Evolutionary conservation across 2,329 filamentous ascomycete species (phyloP).

Genomic region (Ophiostoma angusticollis): DNA sequence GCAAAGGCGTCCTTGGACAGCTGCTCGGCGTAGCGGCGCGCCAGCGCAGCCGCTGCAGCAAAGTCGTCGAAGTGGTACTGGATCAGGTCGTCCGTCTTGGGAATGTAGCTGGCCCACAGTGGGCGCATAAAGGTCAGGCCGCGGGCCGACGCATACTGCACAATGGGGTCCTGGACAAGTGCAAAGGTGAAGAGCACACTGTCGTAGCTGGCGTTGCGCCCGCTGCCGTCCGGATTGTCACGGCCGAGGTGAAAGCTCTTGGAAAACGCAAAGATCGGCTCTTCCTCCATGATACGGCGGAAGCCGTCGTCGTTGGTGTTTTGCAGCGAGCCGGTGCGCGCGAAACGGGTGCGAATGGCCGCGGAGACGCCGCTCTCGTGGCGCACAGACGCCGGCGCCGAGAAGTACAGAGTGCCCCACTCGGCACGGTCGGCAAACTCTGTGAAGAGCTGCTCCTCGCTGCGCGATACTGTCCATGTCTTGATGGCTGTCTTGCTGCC

Average conservation of each 20-base stretch:
- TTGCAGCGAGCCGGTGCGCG: conserved; percentile 49
- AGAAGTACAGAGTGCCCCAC: conserved; percentile 74
- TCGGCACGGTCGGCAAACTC: conserved; percentile 64
- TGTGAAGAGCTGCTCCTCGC: conserved; percentile 55
- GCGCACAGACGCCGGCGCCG: conserved; percentile 51
- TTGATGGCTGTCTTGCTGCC: conserved; percentile 32
- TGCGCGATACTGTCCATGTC: conserved; percentile 52
- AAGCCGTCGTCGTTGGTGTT: conserved; percentile 41
- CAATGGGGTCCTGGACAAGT: conserved; percentile 63
- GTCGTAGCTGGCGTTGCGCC: conserved; percentile 28
- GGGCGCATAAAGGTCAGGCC: conserved; percentile 68
- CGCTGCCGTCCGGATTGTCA: background rate
- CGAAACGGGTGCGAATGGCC: conserved; percentile 54
- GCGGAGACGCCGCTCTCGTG: conserved; percentile 61
- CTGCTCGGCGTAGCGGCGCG: conserved; percentile 57
- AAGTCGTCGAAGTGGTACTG: conserved; percentile 67
- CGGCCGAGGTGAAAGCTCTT: conserved; percentile 41
- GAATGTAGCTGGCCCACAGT: conserved; percentile 66
- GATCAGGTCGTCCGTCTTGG: conserved; percentile 45
- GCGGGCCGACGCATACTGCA: conserved; percentile 63
- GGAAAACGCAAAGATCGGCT: conserved; percentile 70
- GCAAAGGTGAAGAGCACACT: conserved; percentile 62
- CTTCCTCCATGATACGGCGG: conserved; percentile 59
- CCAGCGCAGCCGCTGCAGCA: conserved; percentile 45
- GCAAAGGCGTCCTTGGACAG: conserved; percentile 58